Evolutionary conservation across 768 basidiomycete species (phyloP), one percentile per base, ranked within the genome.

Genomic region (Suillus plorans): DNA sequence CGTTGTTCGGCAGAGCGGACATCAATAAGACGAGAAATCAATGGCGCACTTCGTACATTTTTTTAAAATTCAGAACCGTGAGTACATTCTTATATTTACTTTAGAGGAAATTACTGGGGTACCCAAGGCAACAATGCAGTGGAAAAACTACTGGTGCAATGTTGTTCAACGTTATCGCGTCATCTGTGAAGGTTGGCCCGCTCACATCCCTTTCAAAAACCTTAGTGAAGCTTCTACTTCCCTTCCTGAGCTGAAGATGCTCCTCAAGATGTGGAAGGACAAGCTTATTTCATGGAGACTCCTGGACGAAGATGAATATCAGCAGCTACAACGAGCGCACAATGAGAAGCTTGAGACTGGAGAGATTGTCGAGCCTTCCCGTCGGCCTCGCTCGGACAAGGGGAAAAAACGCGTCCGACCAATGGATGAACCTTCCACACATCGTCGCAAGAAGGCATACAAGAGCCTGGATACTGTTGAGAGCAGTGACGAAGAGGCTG

Each of bases 41-140:
- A 57, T 16, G 3, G 6, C 3, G 14, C 39, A 57, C 56, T 57
- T 34, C 10, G 2, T 41, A 41, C 22, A n/a, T 28, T 28, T 28
- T 3, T 28, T 28, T 28, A 5, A 16, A 41, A 41, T 47, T 47
- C 16, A n/a, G n/a, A 47, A 9, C n/a, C n/a, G 6, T 22, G 0
- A 47, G n/a, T 22, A 22, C 47, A 25, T 45, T 13, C 41, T 58
- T 34, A 63, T 34, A 22, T 44, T 18, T 25, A 5, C 44, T 59
- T 45, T 56, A 63, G 63, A 44, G 56, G 56, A 37, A 57, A 57
- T 59, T 34, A 63, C 63, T 22, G 31, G 31, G 28, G 31, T 42
- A 8, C 63, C 63, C 10, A 59, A 44, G n/a, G 63, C 63, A 22
- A 63, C 14, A 8, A 63, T 63, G 63, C 55, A 63, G 42, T 63